These are phyloP conservation scores for Wallacemonas rigidus DNA, from an alignment of 208 protist genomes.

Conservation along the genomic window DNA sequence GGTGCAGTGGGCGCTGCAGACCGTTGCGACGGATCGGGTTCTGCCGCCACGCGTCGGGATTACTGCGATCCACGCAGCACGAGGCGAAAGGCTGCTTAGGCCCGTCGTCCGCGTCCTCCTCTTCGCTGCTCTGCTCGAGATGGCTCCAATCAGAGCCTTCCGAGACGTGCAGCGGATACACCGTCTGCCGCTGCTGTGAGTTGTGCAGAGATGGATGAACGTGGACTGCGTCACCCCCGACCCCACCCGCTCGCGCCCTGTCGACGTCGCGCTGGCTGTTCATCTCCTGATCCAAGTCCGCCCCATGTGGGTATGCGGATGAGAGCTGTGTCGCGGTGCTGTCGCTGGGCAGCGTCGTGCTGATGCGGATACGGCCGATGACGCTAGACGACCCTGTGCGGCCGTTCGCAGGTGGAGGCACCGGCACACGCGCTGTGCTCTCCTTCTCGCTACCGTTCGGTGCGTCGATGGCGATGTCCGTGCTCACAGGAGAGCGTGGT, in stretches of 20 bases:
- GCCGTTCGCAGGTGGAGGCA: neutral
- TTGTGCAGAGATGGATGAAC: neutral
- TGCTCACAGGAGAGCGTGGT: slow-evolving; percentile 8
- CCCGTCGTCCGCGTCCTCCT: slow-evolving; percentile 14
- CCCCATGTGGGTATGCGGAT: neutral
- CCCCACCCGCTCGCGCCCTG: neutral
- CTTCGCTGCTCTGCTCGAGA: slow-evolving; percentile 16
- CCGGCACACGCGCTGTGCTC: neutral
- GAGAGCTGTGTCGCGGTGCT: slow-evolving; percentile 12
- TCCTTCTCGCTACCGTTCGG: neutral
- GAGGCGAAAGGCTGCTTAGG: slow-evolving; percentile 46
- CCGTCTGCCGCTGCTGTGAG: neutral
- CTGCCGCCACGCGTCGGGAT: slow-evolving; percentile 55
- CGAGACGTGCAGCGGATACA: slow-evolving; percentile 12
- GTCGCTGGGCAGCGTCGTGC: slow-evolving; percentile 17
- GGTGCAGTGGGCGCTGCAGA: slow-evolving; percentile 72
- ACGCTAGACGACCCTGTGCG: neutral
- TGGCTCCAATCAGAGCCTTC: slow-evolving; percentile 9
- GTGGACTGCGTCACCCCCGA: neutral
- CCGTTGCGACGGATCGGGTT: slow-evolving; percentile 51
- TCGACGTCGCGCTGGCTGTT: neutral
- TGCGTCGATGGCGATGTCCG: slow-evolving; percentile 11
- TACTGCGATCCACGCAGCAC: slow-evolving; percentile 51
- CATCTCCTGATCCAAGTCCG: neutral
- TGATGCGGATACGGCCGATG: neutral